These are phyloP conservation scores for Salicornia ramosissima DNA, from an alignment of 148 eudicot genomes.

Conservation along the genomic window DNA sequence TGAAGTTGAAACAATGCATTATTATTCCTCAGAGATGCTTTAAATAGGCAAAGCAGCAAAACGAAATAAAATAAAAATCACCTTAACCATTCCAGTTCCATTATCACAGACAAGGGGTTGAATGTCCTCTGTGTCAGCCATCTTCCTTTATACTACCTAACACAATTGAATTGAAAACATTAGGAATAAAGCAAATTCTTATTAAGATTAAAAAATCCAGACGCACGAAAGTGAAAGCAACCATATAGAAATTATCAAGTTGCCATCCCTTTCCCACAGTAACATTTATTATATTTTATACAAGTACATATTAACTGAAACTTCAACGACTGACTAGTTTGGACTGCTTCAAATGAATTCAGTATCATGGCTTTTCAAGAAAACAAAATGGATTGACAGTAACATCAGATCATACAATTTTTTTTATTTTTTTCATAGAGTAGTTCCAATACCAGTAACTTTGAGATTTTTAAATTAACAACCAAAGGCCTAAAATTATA, in stretches of 20 bases:
- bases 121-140: conserved; percentile 32
- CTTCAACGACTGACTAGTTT: background rate
- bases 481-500: no score
- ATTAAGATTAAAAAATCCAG: background rate
- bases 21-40: background rate
- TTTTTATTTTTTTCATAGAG: background rate
- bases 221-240: background rate
- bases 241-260: background rate
- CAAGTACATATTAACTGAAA: no score
- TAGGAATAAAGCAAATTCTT: background rate
- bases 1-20: background rate
- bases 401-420: background rate
- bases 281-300: background rate
- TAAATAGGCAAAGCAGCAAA: background rate
- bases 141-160: conserved; percentile 20
- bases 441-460: background rate
- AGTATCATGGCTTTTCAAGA: background rate
- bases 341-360: conserved; percentile 1
- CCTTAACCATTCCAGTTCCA: conserved; percentile 39
- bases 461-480: background rate
- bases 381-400: background rate
- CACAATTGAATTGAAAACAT: background rate
- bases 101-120: conserved; percentile 37
- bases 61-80: background rate
- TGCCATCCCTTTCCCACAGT: conserved; percentile 2